phyloP scores from a whole-genome alignment of 805 yeast genomes.

The Yarrowia yakushimensis region DNA sequence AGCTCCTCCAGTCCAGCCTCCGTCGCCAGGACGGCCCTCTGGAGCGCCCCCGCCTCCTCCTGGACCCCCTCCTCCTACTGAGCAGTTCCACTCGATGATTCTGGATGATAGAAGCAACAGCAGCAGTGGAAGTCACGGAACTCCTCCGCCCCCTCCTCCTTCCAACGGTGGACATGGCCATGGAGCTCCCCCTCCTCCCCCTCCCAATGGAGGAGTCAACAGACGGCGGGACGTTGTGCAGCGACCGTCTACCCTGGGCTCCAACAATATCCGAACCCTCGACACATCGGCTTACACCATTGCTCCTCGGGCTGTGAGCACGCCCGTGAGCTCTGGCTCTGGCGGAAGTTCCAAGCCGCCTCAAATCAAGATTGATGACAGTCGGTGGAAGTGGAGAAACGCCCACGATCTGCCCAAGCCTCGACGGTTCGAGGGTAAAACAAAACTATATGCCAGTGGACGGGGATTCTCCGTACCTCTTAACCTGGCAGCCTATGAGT shows the following conservation, averaged over 20 bases:
- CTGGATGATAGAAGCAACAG: constrained; percentile 1
- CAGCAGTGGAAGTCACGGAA: constrained; percentile 3
- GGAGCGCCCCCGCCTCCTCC: constrained; percentile 33
- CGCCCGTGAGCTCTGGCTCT: constrained; percentile 30
- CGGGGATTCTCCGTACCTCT: constrained; percentile 90
- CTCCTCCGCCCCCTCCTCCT: constrained; percentile 34
- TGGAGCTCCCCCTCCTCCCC: constrained; percentile 27
- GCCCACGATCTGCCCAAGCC: constrained; percentile 77
- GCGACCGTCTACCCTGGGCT: constrained; percentile 25
- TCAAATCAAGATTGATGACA: constrained; percentile 57
- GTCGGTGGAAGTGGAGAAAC: constrained; percentile 68
- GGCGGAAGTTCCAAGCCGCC: constrained; percentile 13
- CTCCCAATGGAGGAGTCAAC: constrained; percentile 4
- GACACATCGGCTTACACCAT: constrained; percentile 67
- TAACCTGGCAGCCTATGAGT: constrained; percentile 47
- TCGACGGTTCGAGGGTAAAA: constrained; percentile 65
- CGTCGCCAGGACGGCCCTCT: constrained; percentile 28
- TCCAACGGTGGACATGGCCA: constrained; percentile 35
- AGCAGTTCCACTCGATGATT: constrained; percentile 6
- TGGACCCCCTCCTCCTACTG: constrained; percentile 35
- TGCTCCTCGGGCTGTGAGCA: constrained; percentile 38
- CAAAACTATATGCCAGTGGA: constrained; percentile 90
- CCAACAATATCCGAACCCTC: constrained; percentile 52
- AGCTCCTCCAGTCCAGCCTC: constrained; percentile 35
- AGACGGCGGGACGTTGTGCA: constrained; percentile 5